phyloP scores from a whole-genome alignment of 495 filamentous ascomycete genomes.

The Daldinia vernicosa region DNA sequence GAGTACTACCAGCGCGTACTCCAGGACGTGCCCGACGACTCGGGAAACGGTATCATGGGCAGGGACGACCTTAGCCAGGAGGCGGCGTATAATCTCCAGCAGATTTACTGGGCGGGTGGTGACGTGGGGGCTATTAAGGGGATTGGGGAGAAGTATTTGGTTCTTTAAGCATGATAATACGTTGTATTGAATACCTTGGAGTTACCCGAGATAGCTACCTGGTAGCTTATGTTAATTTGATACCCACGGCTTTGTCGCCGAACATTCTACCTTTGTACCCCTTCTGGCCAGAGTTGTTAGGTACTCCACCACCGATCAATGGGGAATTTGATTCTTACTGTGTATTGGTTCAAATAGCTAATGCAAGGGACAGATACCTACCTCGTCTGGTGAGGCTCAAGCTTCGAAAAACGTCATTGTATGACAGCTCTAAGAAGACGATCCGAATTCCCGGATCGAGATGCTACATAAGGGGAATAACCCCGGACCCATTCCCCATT shows the following conservation, averaged over 20 bases:
- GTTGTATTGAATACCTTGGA: background rate
- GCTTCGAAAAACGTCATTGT: background rate
- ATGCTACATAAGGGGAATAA: background rate
- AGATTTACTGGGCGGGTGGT: slow-evolving; percentile 70
- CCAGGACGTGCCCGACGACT: slow-evolving; percentile 39
- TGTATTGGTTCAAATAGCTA: background rate
- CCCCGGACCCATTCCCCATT: background rate
- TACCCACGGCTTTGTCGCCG: slow-evolving; percentile 1
- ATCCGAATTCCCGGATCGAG: background rate
- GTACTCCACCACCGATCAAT: background rate
- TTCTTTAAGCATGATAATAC: slow-evolving; percentile 34
- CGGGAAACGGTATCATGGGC: slow-evolving; percentile 35
- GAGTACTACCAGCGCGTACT: slow-evolving; percentile 69
- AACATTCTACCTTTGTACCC: background rate
- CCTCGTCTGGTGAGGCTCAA: slow-evolving; percentile 7
- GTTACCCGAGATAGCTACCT: background rate
- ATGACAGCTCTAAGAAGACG: background rate
- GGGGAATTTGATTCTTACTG: too few relatives aligned
- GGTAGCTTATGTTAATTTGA: background rate
- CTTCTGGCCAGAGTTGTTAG: background rate
- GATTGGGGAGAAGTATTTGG: slow-evolving; percentile 65
- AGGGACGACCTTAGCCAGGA: slow-evolving; percentile 72
- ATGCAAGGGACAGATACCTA: slow-evolving; percentile 8
- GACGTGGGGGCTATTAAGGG: slow-evolving; percentile 63
- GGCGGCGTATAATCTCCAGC: slow-evolving; percentile 75